A percentile compares a stretch with the other conserved stretches of the same genome.
Conservation (phyloP, 768 basidiomycete species). For the Xanthoconium purpureum region DNA sequence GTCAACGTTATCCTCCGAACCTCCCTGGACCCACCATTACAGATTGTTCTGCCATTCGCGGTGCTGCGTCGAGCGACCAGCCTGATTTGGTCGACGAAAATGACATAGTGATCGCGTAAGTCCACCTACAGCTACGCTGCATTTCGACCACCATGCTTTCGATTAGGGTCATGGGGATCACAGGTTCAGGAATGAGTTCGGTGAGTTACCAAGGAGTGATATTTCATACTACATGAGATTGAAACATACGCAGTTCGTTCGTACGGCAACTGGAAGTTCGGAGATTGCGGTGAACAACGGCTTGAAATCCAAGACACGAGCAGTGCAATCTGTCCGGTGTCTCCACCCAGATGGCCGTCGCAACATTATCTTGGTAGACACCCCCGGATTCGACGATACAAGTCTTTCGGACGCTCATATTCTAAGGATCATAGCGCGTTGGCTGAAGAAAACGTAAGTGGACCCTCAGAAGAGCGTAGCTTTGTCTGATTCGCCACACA, state of each 20-base stretch:
- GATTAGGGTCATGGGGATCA: slow-evolving; percentile 14
- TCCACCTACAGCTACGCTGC: neutral
- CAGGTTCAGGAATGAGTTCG: slow-evolving; percentile 10
- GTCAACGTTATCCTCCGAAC: no score
- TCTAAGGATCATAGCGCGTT: slow-evolving; percentile 11
- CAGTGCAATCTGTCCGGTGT: slow-evolving; percentile 6
- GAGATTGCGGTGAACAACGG: neutral
- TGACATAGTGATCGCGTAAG: slow-evolving; percentile 7
- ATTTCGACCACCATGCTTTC: neutral
- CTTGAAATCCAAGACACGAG: slow-evolving; percentile 10
- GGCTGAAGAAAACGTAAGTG: slow-evolving; percentile 18
- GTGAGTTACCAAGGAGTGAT: slow-evolving; percentile 5
- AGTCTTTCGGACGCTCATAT: slow-evolving; percentile 5
- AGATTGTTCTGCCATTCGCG: neutral
- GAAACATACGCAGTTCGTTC: no score
- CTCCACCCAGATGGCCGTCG: slow-evolving; percentile 15
- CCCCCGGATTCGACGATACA: no score
- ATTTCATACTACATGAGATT: no score
- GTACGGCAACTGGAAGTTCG: no score
- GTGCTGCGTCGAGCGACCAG: neutral
- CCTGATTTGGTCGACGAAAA: neutral
- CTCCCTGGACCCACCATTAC: no score
- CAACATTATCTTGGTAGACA: neutral
- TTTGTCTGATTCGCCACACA: neutral
- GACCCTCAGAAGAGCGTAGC: neutral